These are phyloP conservation scores for Cruciata laevipes DNA, from an alignment of 257 asterid genomes.

Conservation along the genomic window DNA sequence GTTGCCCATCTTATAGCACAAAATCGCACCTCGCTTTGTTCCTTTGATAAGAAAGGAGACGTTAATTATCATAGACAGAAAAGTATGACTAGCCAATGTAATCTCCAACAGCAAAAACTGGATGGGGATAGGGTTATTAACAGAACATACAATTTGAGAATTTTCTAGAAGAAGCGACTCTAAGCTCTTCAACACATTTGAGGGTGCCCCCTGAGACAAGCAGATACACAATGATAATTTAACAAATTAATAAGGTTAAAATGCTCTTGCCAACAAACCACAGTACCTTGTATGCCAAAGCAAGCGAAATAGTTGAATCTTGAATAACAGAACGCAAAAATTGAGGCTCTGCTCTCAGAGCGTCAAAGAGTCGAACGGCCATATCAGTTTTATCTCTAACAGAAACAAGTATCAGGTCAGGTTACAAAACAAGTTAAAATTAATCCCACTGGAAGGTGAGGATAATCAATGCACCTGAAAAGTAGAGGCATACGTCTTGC, in stretches of 20 bases:
- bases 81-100: slow-evolving; percentile 4
- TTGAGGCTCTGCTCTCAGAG: slow-evolving; percentile 71
- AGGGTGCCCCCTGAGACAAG: slow-evolving; percentile 60
- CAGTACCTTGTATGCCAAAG: slow-evolving; percentile 79
- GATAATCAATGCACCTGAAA: slow-evolving; percentile 49
- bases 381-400: slow-evolving; percentile 74
- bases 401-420: slow-evolving; percentile 13
- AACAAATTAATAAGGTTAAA: slow-evolving; percentile 9
- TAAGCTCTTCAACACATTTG: slow-evolving; percentile 65
- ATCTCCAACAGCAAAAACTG: slow-evolving; percentile 15
- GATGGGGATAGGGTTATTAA: slow-evolving; percentile 20
- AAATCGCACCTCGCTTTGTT: slow-evolving; percentile 96
- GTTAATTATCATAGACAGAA: slow-evolving; percentile 4
- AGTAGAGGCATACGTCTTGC: slow-evolving; percentile 96
- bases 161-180: slow-evolving; percentile 69
- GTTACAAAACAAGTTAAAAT: slow-evolving; percentile 13
- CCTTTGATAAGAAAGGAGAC: slow-evolving; percentile 39
- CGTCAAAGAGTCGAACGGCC: slow-evolving; percentile 83
- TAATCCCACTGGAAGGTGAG: slow-evolving; percentile 9
- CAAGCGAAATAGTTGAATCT: slow-evolving; percentile 88
- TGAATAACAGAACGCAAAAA: slow-evolving; percentile 78
- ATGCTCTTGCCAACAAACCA: slow-evolving; percentile 14
- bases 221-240: slow-evolving; percentile 19
- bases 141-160: slow-evolving; percentile 61
- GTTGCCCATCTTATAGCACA: slow-evolving; percentile 98